Conservation (phyloP, 441 rosid genomes). For the Arabidopsis hybrid region DNA sequence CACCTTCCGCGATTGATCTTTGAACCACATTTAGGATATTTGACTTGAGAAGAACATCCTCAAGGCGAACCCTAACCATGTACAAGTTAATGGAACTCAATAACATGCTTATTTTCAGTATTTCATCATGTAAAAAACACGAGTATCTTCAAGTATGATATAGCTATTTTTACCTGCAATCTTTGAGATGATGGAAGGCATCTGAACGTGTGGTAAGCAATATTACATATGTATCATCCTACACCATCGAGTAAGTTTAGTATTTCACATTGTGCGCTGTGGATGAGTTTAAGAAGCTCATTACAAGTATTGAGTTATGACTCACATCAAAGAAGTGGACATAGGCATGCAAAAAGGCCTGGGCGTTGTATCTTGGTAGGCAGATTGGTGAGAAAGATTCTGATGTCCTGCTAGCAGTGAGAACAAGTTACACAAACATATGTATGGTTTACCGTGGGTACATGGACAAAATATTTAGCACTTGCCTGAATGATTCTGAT, state of each 20-base stretch:
- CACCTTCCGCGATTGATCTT: constrained; percentile 91
- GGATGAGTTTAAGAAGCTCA: constrained; percentile 21
- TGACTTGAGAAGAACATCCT: constrained; percentile 82
- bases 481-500: constrained; percentile 95
- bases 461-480: constrained; percentile 12
- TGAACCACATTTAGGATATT: constrained; percentile 86
- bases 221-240: constrained; percentile 89
- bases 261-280: constrained; percentile 6
- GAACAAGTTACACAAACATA: constrained; percentile 26
- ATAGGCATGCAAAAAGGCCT: constrained; percentile 94
- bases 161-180: constrained; percentile 76
- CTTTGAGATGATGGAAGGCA: constrained; percentile 96
- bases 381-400: constrained; percentile 98
- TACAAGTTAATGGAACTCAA: constrained; percentile 23
- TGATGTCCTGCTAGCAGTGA: constrained; percentile 78
- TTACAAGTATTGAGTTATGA: constrained; percentile 31
- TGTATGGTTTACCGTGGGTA: constrained; percentile 4
- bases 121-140: not conserved
- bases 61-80: constrained; percentile 70
- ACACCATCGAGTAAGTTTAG: constrained; percentile 45
- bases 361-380: constrained; percentile 95
- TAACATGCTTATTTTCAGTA: not conserved
- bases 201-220: constrained; percentile 98
- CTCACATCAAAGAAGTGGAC: constrained; percentile 97
- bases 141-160: constrained; percentile 8